A percentile compares a stretch with the other conserved stretches of the same genome.
Evolutionary conservation across 192 early-diverging fungal species (phyloP).

Genomic region (Rhizoclosmatium globosum): DNA sequence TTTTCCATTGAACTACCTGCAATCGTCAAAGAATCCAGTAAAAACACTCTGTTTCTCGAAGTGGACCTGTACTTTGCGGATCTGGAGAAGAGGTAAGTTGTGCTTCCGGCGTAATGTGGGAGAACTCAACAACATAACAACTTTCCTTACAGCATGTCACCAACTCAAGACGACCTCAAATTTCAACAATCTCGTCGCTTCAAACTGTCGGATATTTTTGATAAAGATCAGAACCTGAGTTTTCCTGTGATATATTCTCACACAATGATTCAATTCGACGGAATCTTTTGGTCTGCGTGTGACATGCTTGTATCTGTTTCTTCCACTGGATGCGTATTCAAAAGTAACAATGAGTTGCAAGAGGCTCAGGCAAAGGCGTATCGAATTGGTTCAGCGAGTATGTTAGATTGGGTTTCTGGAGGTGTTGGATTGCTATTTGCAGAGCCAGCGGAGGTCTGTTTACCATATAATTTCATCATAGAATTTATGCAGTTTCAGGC

Average conservation of each 20-base stretch:
- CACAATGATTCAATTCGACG: constrained; percentile 22
- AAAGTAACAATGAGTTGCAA: background rate
- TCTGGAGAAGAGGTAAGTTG: background rate
- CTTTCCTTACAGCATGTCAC: too few species aligned
- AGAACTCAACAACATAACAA: too few species aligned
- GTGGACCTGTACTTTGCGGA: constrained; percentile 30
- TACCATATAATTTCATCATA: background rate
- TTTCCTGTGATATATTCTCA: constrained; percentile 18
- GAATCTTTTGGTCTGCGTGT: constrained; percentile 28
- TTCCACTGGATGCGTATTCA: constrained; percentile 18
- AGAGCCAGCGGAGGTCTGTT: background rate
- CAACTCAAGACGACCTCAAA: constrained; percentile 21
- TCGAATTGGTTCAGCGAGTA: background rate
- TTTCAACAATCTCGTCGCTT: constrained; percentile 31
- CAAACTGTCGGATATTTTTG: constrained; percentile 18
- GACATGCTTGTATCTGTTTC: constrained; percentile 21
- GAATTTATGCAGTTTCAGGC: background rate
- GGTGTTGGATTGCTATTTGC: background rate
- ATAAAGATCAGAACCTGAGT: background rate
- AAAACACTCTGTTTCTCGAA: constrained; percentile 10
- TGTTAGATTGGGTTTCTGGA: constrained; percentile 7
- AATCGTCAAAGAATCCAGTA: background rate
- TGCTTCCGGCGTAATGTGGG: background rate
- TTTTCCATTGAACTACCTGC: constrained; percentile 22
- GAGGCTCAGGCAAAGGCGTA: background rate